These are phyloP conservation scores for Cladosporium oxysporum DNA, from an alignment of 2,329 filamentous ascomycete species.

Conservation along the genomic window DNA sequence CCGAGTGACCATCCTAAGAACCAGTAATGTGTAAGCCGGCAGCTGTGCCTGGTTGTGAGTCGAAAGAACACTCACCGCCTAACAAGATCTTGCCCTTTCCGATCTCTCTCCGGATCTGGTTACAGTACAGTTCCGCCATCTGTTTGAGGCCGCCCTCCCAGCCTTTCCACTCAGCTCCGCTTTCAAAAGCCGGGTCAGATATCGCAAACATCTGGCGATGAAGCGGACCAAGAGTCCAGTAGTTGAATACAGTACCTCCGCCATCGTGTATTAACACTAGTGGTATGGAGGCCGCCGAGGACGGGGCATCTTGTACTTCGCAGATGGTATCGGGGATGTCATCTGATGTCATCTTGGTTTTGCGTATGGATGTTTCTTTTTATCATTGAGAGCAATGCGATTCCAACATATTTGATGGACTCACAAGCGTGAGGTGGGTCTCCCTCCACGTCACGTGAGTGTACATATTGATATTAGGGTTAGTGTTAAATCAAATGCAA, in stretches of 20 bases:
- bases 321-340: not conserved
- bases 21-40: not conserved
- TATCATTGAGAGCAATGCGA: not conserved
- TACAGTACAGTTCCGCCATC: not conserved
- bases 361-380: not conserved
- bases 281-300: not conserved
- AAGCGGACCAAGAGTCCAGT: not conserved
- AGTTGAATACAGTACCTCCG: not conserved
- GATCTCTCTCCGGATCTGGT: not conserved
- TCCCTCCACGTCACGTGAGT: not conserved
- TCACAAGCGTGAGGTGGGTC: not conserved
- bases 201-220: not conserved
- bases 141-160: not conserved
- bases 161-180: not conserved
- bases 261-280: conserved; percentile 2
- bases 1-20: not conserved
- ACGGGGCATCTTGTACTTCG: not conserved
- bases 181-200: not conserved
- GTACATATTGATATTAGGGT: not conserved
- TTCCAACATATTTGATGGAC: not conserved
- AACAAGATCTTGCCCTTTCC: not conserved
- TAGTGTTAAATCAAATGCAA: not conserved
- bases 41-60: not conserved
- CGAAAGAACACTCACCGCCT: not conserved
- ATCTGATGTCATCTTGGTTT: not conserved